Evolutionary conservation across 805 yeast species (phyloP), one percentile per base, ranked within the genome.

Genomic region (Blastobotrys chiropterorum): DNA sequence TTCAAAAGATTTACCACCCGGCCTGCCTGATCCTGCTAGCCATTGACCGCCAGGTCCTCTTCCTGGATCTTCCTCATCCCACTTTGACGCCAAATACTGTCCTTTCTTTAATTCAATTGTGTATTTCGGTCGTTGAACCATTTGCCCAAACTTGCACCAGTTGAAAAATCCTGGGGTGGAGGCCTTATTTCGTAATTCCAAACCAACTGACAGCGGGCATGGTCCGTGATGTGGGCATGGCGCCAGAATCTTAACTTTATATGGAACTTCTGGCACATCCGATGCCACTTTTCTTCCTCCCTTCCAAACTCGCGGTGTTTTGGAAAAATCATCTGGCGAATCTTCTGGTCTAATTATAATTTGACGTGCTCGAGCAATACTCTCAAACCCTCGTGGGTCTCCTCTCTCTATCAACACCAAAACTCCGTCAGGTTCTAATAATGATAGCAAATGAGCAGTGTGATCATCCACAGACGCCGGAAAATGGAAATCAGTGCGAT

Each of bases 181-280:
- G 13, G 55, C 60, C 21, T 44, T 17, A 19, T 48, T 31, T 17
- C 56, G 44, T 31, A 31, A 41, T 53, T 81, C 75, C 56, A 76
- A 87, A 47, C 85, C 83, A 31, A 81, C 74, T 66, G 90, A 97
- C 50, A 92, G 70, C 0, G 98, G 97, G 62, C 97, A 90, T 57
- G 73, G 77, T 11, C 83, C 79, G 61, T 89, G 96, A 65, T 94
- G 97, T 0, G 92, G 69, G 63, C 97, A 94, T 2, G 99, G 99
- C 0, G 96, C 96, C 16, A 92, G 63, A 6, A 92, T 75, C 41
- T 78, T 77, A 48, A 90, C 62, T 57, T 84, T 83, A 62, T 77
- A 75, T 62, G 77, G 67, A 30, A 44, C 44, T 8, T 38, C 39
- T 14, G 20, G 26, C n/a, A 14, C 4, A 17, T 43, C 46, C 7